phyloP scores from a whole-genome alignment of 352 stramenopile genomes.

The Globisporangium barbulae region DNA sequence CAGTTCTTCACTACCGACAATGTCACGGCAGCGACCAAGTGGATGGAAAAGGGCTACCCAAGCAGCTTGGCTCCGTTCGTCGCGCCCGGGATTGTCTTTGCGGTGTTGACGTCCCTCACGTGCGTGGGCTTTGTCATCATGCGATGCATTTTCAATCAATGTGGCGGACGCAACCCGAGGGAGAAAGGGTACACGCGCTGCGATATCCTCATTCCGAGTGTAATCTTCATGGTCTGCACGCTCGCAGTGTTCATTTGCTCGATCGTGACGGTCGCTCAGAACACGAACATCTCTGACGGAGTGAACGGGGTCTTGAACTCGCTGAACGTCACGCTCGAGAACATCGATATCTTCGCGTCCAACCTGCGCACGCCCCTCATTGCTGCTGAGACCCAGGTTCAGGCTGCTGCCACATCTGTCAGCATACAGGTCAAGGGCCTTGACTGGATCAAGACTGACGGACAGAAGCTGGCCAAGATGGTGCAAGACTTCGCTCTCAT shows the following conservation, averaged over 20 bases:
- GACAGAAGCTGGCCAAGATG: constrained; percentile 51
- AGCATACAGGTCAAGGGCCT: constrained; percentile 36
- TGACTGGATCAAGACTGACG: constrained; percentile 51
- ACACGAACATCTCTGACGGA: constrained; percentile 77
- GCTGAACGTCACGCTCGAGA: constrained; percentile 66
- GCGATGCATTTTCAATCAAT: constrained; percentile 80
- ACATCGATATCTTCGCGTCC: constrained; percentile 67
- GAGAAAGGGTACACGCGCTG: constrained; percentile 83
- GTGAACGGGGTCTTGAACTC: constrained; percentile 61
- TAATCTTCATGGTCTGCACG: constrained; percentile 63
- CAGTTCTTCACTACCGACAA: constrained; percentile 57
- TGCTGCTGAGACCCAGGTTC: constrained; percentile 38
- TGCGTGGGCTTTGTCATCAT: constrained; percentile 64
- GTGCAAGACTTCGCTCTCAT: constrained; percentile 49
- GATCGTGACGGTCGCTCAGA: constrained; percentile 67
- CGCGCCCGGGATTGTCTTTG: constrained; percentile 67
- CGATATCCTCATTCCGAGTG: constrained; percentile 59
- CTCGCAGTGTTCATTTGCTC: constrained; percentile 80
- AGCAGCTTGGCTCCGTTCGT: constrained; percentile 66
- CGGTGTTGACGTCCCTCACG: constrained; percentile 53
- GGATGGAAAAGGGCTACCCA: constrained; percentile 66
- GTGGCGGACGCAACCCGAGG: constrained; percentile 62
- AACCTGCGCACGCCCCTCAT: constrained; percentile 58
- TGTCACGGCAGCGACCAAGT: constrained; percentile 52
- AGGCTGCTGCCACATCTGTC: constrained; percentile 39